A percentile compares a stretch with the other conserved stretches of the same genome.
phyloP scores from a whole-genome alignment of 495 filamentous ascomycete genomes.

The Xylaria sp. region DNA sequence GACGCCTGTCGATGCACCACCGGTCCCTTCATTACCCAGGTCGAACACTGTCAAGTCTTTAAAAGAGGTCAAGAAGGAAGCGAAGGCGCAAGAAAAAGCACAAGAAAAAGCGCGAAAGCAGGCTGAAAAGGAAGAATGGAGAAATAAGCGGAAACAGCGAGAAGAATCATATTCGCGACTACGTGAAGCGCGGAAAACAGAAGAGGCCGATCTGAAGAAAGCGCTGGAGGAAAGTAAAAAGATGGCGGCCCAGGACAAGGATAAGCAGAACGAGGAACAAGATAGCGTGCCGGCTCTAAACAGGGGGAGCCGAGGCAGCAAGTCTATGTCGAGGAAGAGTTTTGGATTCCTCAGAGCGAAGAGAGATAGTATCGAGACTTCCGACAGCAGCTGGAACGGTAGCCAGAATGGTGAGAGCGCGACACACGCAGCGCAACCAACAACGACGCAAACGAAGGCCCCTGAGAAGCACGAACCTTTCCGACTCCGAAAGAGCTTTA shows the following conservation, averaged over 20 bases:
- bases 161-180: slow-evolving; percentile 42
- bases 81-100: slow-evolving; percentile 56
- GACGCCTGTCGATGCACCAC: slow-evolving; percentile 16
- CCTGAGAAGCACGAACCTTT: slow-evolving; percentile 39
- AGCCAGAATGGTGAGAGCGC: slow-evolving; percentile 42
- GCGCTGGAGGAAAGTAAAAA: slow-evolving; percentile 53
- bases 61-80: slow-evolving; percentile 66
- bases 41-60: slow-evolving; percentile 47
- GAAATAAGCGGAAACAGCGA: slow-evolving; percentile 60
- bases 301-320: slow-evolving; percentile 47
- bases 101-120: slow-evolving; percentile 58
- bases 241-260: slow-evolving; percentile 49
- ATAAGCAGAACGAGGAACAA: slow-evolving; percentile 44
- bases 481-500: slow-evolving; percentile 60
- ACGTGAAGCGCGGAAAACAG: slow-evolving; percentile 44
- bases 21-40: slow-evolving; percentile 38
- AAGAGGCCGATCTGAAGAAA: slow-evolving; percentile 50
- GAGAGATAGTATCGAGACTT: slow-evolving; percentile 38
- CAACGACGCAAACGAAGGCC: slow-evolving; percentile 10
- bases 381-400: slow-evolving; percentile 43
- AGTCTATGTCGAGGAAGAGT: slow-evolving; percentile 57
- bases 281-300: slow-evolving; percentile 48
- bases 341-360: slow-evolving; percentile 53
- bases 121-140: slow-evolving; percentile 69
- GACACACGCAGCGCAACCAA: slow-evolving; percentile 14